phyloP scores from a whole-genome alignment of 2,329 filamentous ascomycete genomes.

The Pseudocercospora musae region DNA sequence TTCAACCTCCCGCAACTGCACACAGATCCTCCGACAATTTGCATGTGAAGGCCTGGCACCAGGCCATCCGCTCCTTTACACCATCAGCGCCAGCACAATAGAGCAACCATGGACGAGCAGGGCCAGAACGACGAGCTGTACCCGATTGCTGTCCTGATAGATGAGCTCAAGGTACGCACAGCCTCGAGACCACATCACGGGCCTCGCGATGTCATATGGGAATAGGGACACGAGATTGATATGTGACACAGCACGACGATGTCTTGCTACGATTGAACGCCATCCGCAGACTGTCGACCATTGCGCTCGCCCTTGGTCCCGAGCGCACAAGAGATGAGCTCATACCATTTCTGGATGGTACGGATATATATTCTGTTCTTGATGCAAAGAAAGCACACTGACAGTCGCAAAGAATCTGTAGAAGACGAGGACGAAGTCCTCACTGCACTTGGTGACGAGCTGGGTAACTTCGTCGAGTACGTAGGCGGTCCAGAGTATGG shows the following conservation, averaged over 20 bases:
- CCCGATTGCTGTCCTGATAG: constrained; percentile 98
- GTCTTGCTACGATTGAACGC: constrained; percentile 96
- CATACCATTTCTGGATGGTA: constrained; percentile 98
- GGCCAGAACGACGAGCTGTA: constrained; percentile 96
- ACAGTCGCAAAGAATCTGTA: constrained; percentile 73
- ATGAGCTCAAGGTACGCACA: constrained; percentile 87
- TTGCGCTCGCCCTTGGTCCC: constrained; percentile 90
- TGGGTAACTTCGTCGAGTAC: constrained; percentile 95
- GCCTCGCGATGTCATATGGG: not conserved
- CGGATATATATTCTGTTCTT: constrained; percentile 40
- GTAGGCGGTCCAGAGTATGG: constrained; percentile 91
- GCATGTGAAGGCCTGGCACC: constrained; percentile 23
- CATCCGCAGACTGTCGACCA: constrained; percentile 96
- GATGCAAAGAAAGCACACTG: constrained; percentile 21
- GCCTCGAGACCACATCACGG: not conserved
- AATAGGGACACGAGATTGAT: constrained; percentile 9
- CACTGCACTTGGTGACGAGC: constrained; percentile 92
- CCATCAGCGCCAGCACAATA: constrained; percentile 10
- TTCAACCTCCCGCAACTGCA: constrained; percentile 2
- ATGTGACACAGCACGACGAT: constrained; percentile 76
- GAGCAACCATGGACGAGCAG: constrained; percentile 71
- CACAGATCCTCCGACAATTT: constrained; percentile 6
- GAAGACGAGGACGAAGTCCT: constrained; percentile 99
- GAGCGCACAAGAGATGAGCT: constrained; percentile 97
- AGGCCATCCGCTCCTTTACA: constrained; percentile 30